Base-by-base conservation (phyloP, 2,329 filamentous ascomycete genomes). In the Balansia obtecta region DNA sequence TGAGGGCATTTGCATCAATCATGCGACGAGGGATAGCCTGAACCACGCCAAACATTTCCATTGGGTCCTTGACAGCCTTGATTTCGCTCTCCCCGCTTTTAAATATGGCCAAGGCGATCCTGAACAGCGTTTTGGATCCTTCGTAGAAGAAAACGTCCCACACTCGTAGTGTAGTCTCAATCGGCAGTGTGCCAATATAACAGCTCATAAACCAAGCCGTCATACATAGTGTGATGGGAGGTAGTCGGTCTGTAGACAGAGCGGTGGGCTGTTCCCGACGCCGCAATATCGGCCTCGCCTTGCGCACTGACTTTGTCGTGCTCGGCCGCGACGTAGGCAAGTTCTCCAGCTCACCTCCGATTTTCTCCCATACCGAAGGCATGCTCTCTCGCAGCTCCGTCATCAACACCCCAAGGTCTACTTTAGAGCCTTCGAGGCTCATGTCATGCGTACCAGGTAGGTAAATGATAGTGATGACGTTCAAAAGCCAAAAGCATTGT, bases 191-290 rank as follows among this genome's bases (percentile, higher is more conserved):
- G 49, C 90, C 89, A 54, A 96, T 93, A 65, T 93, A 96, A 59
- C 93, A 86, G 46, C 87, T 94, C 91, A 97, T 96, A 66, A 97
- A 94, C 91, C 91, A 97, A 4, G 90, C 87, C 10, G 90, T 95
- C 66, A 93, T 88, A 58, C 89, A 94, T 5, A 97, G 76, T 0
- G 88, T 93, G 56, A 97, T 91, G 12, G 91, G 90, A 0, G 91
- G 91, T 11, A 96, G 76, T 4, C 85, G 77, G 46, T 70, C 68
- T 3, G 69, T 70, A 11, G 71, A 66, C 44, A 69, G 68, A 42
- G 60, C 65, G 41, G 64, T 62, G 49, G 63, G 60, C 32, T 65
- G 60, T 27, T 69, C 68, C 51, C 63, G 71, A 33, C 69, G 66
- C 50, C 65, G 65, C 50, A 68, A 61, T 51, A 65, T 70, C 20